A percentile compares a stretch with the other conserved stretches of the same genome.
These are phyloP conservation scores for Protoeuglena noctilucae DNA, from an alignment of 139 green algal genomes.

Conservation along the genomic window DNA sequence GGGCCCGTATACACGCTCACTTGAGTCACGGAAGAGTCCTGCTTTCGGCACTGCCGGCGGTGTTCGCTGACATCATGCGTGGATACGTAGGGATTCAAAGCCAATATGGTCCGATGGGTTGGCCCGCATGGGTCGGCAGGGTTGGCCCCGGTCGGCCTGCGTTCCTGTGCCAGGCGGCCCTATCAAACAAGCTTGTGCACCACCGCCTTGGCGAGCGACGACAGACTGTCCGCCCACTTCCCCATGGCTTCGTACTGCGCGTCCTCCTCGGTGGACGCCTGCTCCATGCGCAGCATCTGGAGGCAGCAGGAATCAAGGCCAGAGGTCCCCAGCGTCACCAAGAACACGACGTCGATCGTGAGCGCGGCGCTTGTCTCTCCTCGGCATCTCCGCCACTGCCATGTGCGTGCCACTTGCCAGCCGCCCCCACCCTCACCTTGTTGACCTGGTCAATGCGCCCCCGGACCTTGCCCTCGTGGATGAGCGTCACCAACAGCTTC, in stretches of 20 bases:
- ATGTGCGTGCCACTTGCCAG: background rate
- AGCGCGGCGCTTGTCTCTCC: background rate
- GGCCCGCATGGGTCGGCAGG: no score
- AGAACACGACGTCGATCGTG: background rate
- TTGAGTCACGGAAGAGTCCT: no score
- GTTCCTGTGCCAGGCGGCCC: no score
- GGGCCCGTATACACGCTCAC: no score
- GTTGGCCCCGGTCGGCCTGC: no score
- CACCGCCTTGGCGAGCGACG: constrained; percentile 36
- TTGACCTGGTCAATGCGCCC: constrained; percentile 88
- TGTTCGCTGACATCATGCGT: no score
- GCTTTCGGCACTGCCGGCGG: no score
- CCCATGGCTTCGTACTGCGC: constrained; percentile 52
- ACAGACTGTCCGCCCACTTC: constrained; percentile 70
- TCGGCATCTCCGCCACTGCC: background rate
- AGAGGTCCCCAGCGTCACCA: background rate
- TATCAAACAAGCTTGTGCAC: constrained; percentile 43
- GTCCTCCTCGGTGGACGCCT: constrained; percentile 26
- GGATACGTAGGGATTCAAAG: no score
- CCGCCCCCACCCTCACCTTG: background rate
- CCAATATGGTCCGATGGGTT: no score
- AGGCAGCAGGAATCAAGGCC: background rate
- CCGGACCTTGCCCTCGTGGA: constrained; percentile 70
- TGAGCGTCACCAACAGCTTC: constrained; percentile 80
- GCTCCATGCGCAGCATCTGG: constrained; percentile 63